Conservation (phyloP, 2,329 filamentous ascomycete genomes). For the Aspergillus fumigatiaffinis region DNA sequence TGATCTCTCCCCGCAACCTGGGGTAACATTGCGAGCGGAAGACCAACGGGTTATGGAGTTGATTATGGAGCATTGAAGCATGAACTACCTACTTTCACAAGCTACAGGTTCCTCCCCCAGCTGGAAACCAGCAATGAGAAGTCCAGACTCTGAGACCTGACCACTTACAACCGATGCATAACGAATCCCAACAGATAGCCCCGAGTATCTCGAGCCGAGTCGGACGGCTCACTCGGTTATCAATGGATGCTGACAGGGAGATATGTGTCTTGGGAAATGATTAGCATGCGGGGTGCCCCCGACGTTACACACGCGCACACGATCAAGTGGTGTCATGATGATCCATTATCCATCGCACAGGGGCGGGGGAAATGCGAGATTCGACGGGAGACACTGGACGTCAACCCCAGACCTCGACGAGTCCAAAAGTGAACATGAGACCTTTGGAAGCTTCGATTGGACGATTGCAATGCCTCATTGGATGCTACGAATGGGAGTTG, state of each 20-base stretch:
- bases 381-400: background rate
- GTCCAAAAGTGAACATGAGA: background rate
- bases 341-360: constrained; percentile 1
- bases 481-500: constrained; percentile 9
- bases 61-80: background rate
- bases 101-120: background rate
- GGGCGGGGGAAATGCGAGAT: constrained; percentile 1
- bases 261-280: background rate
- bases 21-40: constrained; percentile 8
- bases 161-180: background rate
- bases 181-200: background rate
- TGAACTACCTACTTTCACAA: background rate
- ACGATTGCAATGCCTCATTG: background rate
- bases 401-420: background rate
- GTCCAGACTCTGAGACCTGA: background rate
- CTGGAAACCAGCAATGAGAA: background rate
- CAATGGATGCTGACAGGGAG: background rate
- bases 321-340: background rate
- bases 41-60: background rate
- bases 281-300: constrained; percentile 9
- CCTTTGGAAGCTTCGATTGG: background rate
- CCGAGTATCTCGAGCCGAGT: background rate
- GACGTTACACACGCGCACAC: constrained; percentile 4
- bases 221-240: background rate
- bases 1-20: constrained; percentile 6